These are phyloP conservation scores for Viola pubescens DNA, from an alignment of 441 rosid species.

Conservation along the genomic window DNA sequence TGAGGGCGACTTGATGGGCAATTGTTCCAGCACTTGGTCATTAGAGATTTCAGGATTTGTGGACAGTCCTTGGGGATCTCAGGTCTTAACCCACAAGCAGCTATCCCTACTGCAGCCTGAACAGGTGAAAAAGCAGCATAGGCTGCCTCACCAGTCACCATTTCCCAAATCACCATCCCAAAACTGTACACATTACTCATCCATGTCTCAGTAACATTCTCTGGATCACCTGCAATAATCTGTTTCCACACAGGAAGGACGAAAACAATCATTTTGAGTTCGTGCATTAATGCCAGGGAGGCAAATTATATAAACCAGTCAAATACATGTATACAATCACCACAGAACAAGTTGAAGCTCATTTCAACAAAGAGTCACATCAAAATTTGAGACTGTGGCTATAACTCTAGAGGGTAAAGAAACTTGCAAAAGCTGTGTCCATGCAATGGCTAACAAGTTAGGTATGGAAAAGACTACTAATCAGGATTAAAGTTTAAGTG, in stretches of 20 bases:
- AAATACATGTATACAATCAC: not conserved
- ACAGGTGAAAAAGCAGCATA: slow-evolving; percentile 84
- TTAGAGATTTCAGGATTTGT: slow-evolving; percentile 51
- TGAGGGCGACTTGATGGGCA: slow-evolving; percentile 74
- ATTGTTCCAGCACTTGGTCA: slow-evolving; percentile 83
- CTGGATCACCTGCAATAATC: slow-evolving; percentile 96
- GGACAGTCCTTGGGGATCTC: slow-evolving; percentile 95
- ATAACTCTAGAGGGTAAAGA: slow-evolving; percentile 3
- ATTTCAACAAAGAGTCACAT: not conserved
- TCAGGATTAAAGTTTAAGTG: slow-evolving; percentile 19
- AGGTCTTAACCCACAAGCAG: slow-evolving; percentile 89
- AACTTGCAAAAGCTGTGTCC: slow-evolving; percentile 12
- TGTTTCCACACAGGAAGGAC: slow-evolving; percentile 28
- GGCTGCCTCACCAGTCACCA: slow-evolving; percentile 88
- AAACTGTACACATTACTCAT: slow-evolving; percentile 94
- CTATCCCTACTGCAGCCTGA: slow-evolving; percentile 94
- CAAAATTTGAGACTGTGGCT: not conserved
- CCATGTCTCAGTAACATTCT: slow-evolving; percentile 81
- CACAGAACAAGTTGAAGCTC: slow-evolving; percentile 4
- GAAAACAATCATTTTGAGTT: slow-evolving; percentile 6
- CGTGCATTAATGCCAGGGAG: not conserved
- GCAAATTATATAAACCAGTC: not conserved
- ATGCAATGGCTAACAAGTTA: slow-evolving; percentile 17
- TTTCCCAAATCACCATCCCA: slow-evolving; percentile 96
- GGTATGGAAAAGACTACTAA: slow-evolving; percentile 23